Evolutionary conservation across 2,329 filamentous ascomycete species (phyloP).

Genomic region (Cladosporium velox): DNA sequence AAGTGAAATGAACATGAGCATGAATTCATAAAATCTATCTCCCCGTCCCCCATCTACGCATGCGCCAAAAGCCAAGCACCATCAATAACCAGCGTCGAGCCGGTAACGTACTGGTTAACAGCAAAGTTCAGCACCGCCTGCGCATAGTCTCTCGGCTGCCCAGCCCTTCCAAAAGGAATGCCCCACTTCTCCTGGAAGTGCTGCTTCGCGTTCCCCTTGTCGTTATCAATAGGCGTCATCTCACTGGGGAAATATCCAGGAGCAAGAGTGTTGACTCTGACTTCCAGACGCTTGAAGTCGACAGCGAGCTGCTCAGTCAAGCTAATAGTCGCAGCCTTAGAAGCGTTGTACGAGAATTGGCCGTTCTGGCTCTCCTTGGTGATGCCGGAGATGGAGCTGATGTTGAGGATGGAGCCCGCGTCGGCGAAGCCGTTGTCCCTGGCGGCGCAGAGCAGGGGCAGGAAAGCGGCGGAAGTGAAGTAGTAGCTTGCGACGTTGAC

Average conservation of each 20-base stretch:
- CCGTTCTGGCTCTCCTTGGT: conserved; percentile 48
- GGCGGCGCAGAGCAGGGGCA: conserved; percentile 46
- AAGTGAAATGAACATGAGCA: background rate
- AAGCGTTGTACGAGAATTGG: conserved; percentile 52
- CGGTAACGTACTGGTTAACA: conserved; percentile 65
- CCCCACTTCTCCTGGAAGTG: conserved; percentile 37
- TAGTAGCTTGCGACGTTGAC: conserved; percentile 50
- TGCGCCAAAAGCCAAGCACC: conserved; percentile 57
- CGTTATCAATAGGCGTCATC: conserved; percentile 55
- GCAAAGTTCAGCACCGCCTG: conserved; percentile 56
- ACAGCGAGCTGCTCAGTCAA: conserved; percentile 58
- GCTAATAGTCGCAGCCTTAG: conserved; percentile 55
- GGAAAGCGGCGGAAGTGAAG: conserved; percentile 48
- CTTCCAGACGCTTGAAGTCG: conserved; percentile 55
- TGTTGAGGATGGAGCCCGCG: conserved; percentile 49
- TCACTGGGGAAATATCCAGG: conserved; percentile 60
- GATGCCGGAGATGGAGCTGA: conserved; percentile 47
- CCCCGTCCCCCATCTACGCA: background rate
- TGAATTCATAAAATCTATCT: background rate
- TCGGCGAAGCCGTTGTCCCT: conserved; percentile 44
- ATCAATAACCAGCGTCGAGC: conserved; percentile 63
- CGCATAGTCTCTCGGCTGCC: conserved; percentile 48
- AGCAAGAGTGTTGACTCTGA: conserved; percentile 59
- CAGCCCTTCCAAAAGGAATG: conserved; percentile 44
- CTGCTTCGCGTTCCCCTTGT: conserved; percentile 55